Evolutionary conservation across 768 basidiomycete genomes (phyloP).

Genomic region (Hydnomerulius pinastri): DNA sequence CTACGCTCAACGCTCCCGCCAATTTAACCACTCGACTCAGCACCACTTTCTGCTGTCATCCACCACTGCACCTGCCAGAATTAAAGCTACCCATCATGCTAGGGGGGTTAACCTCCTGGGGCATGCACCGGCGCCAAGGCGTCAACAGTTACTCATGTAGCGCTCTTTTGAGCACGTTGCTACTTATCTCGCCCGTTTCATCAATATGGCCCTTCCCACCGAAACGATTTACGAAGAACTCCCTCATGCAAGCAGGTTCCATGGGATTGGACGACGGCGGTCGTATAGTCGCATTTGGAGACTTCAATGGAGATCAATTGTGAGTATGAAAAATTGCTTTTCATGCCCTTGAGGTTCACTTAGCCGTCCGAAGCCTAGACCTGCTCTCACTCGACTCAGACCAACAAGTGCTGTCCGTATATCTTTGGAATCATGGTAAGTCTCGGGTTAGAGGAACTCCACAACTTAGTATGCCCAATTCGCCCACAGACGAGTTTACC

Average conservation of each 20-base stretch:
- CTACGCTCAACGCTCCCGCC: neutral
- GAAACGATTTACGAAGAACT: constrained; percentile 83
- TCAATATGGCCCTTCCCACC: constrained; percentile 82
- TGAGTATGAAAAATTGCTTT: constrained; percentile 40
- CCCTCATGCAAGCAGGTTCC: constrained; percentile 76
- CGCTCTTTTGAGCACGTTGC: constrained; percentile 15
- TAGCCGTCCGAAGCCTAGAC: constrained; percentile 60
- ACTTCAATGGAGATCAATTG: constrained; percentile 97
- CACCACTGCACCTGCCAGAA: neutral
- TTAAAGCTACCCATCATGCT: constrained; percentile 9
- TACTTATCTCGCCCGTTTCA: constrained; percentile 22
- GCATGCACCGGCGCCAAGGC: neutral
- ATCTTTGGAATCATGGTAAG: constrained; percentile 83
- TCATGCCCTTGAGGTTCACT: neutral
- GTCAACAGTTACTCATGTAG: neutral
- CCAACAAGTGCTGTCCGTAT: constrained; percentile 73
- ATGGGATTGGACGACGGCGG: constrained; percentile 75
- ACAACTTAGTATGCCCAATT: constrained; percentile 5
- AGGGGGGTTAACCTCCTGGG: neutral
- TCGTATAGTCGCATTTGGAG: constrained; percentile 86
- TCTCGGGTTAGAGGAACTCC: neutral
- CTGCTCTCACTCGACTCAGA: constrained; percentile 74
- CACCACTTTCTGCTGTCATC: neutral
- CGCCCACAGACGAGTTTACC: constrained; percentile 53
- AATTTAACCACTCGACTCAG: neutral